These are phyloP conservation scores for Penicillium hesseltinei DNA, from an alignment of 2,329 filamentous ascomycete species.

Conservation along the genomic window DNA sequence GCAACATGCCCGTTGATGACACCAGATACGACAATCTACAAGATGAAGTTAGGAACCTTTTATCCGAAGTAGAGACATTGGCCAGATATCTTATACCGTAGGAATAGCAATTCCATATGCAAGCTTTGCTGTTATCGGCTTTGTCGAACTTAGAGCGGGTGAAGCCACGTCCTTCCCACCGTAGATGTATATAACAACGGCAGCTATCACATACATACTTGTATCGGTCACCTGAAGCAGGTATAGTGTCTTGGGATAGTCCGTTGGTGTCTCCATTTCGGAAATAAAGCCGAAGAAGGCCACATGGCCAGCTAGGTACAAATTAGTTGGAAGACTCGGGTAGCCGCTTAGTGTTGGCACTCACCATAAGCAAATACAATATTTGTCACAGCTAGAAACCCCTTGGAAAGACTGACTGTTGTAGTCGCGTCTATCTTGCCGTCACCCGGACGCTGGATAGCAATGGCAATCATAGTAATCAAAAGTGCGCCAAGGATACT, in stretches of 20 bases:
- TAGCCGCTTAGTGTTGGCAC: constrained; percentile 10
- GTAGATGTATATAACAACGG: constrained; percentile 65
- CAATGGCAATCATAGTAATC: constrained; percentile 64
- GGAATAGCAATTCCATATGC: constrained; percentile 67
- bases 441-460: constrained; percentile 46
- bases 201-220: constrained; percentile 61
- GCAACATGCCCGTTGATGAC: constrained; percentile 67
- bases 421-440: constrained; percentile 34
- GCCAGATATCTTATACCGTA: constrained; percentile 40
- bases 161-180: constrained; percentile 60
- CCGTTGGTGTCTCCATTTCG: constrained; percentile 59
- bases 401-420: constrained; percentile 46
- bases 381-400: constrained; percentile 60
- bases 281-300: constrained; percentile 65
- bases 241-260: constrained; percentile 61
- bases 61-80: neutral
- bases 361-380: constrained; percentile 67
- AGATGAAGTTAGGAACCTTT: neutral
- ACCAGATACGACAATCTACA: constrained; percentile 62
- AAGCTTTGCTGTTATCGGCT: constrained; percentile 55
- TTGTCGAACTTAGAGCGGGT: constrained; percentile 64
- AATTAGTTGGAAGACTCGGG: constrained; percentile 10
- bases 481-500: constrained; percentile 62
- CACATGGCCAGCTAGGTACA: constrained; percentile 53
- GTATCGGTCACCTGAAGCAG: constrained; percentile 59